Conservation (phyloP, 257 asterid species). For the Salvia rosmarinus region DNA sequence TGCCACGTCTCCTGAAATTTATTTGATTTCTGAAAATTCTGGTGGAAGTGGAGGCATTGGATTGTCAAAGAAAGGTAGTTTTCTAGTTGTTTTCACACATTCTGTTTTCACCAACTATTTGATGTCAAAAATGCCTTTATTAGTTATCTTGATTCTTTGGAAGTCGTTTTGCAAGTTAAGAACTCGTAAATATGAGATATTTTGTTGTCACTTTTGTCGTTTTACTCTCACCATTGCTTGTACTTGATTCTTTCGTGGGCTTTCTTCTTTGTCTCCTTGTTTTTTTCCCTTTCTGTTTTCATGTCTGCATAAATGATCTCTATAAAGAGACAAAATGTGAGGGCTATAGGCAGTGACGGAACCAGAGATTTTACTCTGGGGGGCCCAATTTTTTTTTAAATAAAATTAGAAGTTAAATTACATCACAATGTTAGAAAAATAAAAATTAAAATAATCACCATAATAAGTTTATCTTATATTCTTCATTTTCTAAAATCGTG, state of each 20-base stretch:
- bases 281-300: too few relatives aligned
- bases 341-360: too few relatives aligned
- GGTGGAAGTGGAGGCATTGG: neutral
- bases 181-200: neutral
- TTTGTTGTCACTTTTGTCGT: neutral
- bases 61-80: slow-evolving; percentile 5
- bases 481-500: too few relatives aligned
- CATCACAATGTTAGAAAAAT: too few relatives aligned
- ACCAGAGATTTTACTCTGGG: too few relatives aligned
- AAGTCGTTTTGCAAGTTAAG: neutral
- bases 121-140: neutral
- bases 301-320: neutral
- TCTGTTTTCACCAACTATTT: neutral
- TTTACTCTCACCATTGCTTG: neutral
- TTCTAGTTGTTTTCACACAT: neutral
- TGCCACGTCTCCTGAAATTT: neutral
- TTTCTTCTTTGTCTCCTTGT: too few relatives aligned
- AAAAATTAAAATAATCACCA: too few relatives aligned
- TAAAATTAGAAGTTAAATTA: too few relatives aligned
- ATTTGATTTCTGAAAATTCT: neutral
- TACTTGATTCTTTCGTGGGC: too few relatives aligned
- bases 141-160: neutral
- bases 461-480: too few relatives aligned
- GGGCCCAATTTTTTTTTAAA: too few relatives aligned
- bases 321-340: neutral